Percentiles rank a stretch among this genome's conserved stretches.
Evolutionary conservation across 176 grass and related monocot species (phyloP).

Genomic region (barley (Hordeum vulgare)): MorexV3_pseudomolecules_assembly NC_058524.1:438929420-438929919

Average conservation of each 20-base stretch:
- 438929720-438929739: constrained; percentile 17
- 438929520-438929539: background rate
- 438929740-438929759: constrained; percentile 42
- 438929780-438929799: constrained; percentile 54
- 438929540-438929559: background rate
- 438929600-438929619: background rate
- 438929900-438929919: constrained; percentile 24
- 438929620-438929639: background rate
- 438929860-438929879: constrained; percentile 17
- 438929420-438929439: background rate
- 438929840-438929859: constrained; percentile 14
- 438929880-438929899: constrained; percentile 22
- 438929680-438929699: background rate
- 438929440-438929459: background rate
- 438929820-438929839: constrained; percentile 13
- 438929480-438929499: background rate
- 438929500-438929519: background rate
- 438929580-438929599: background rate
- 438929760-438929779: constrained; percentile 56
- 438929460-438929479: background rate
- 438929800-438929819: constrained; percentile 67
- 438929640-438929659: background rate
- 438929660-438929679: constrained; percentile 5
- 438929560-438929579: background rate
- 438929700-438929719: background rate